Conservation (phyloP, 1,139 yeast genomes). For the Kluyveromyces sp. region DNA sequence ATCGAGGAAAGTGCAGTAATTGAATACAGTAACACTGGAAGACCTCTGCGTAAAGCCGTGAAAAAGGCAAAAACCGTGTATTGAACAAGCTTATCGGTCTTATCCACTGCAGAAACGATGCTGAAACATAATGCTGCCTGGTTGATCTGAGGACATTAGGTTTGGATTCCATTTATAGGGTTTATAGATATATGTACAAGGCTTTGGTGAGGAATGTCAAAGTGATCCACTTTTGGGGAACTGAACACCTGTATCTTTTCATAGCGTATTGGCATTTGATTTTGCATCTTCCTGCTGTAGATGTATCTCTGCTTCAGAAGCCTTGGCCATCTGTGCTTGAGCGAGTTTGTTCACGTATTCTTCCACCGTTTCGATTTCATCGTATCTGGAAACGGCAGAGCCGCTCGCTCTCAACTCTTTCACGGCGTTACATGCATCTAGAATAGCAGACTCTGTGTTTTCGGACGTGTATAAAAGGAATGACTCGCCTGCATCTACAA, state of each 20-base stretch:
- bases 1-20: slow-evolving; percentile 14
- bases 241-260: background rate
- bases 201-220: background rate
- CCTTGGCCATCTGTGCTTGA: slow-evolving; percentile 12
- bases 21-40: slow-evolving; percentile 27
- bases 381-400: slow-evolving; percentile 28
- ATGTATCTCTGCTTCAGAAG: slow-evolving; percentile 1
- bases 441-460: slow-evolving; percentile 39
- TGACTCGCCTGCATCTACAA: slow-evolving; percentile 45
- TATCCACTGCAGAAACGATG: no score
- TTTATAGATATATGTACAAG: slow-evolving; percentile 5
- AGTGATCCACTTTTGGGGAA: background rate
- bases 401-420: slow-evolving; percentile 33
- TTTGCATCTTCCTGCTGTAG: slow-evolving; percentile 3
- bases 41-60: slow-evolving; percentile 28
- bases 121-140: no score
- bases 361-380: slow-evolving; percentile 32
- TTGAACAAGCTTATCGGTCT: slow-evolving; percentile 7
- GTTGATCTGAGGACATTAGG: no score
- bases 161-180: background rate
- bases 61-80: slow-evolving; percentile 12
- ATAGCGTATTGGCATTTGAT: slow-evolving; percentile 1
- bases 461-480: slow-evolving; percentile 43
- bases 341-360: slow-evolving; percentile 26
- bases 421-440: slow-evolving; percentile 51